These are phyloP conservation scores for Cercospora canescens DNA, from an alignment of 2,329 filamentous ascomycete genomes.

Conservation along the genomic window DNA sequence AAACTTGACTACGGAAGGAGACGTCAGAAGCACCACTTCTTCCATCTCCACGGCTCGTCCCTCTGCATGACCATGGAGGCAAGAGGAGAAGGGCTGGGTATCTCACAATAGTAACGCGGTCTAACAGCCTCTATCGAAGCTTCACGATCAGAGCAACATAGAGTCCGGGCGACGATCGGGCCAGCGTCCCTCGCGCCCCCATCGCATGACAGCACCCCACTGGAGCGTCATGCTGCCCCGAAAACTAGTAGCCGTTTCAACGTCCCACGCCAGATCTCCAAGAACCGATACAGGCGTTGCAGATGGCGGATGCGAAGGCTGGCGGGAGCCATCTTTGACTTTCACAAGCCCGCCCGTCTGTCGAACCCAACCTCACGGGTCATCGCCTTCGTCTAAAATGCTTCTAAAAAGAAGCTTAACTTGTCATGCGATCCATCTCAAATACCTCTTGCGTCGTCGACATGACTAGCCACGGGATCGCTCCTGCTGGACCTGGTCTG, in stretches of 20 bases:
- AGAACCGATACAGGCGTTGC: neutral
- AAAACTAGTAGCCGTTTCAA: neutral
- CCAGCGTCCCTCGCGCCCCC: neutral
- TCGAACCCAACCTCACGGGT: conserved; percentile 7
- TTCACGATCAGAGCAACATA: conserved; percentile 2
- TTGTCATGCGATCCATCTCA: conserved; percentile 6
- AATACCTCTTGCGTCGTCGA: conserved; percentile 1
- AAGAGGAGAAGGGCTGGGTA: neutral
- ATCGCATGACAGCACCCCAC: neutral
- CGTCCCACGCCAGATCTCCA: neutral
- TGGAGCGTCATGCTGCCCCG: neutral
- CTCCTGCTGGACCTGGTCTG: neutral
- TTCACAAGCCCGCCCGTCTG: conserved; percentile 3
- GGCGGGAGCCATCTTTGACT: neutral
- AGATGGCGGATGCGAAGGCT: neutral
- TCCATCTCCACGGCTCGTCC: neutral
- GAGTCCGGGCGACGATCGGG: conserved; percentile 2
- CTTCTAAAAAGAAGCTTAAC: conserved; percentile 20
- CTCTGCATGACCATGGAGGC: neutral
- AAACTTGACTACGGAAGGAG: neutral
- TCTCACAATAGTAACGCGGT: neutral
- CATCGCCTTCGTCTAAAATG: neutral
- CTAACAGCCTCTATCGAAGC: conserved; percentile 1
- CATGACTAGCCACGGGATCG: neutral
- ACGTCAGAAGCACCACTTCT: neutral